Percentiles rank a stretch among this genome's conserved stretches.
Conservation (phyloP, 2,329 filamentous ascomycete genomes). For the Diaporthe citriasiana region DNA sequence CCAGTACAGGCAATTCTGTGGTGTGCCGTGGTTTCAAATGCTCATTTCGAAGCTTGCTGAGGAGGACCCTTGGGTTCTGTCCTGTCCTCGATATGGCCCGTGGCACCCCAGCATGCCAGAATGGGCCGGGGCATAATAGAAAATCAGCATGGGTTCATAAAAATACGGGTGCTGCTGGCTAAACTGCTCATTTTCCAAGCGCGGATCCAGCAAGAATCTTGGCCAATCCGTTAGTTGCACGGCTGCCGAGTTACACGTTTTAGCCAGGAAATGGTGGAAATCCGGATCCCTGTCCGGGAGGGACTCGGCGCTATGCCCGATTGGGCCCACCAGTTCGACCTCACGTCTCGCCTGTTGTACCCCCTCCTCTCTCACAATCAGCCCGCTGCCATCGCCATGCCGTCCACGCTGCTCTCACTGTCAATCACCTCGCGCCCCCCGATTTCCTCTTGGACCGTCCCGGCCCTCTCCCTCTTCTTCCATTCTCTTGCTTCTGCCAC, state of each 20-base stretch:
- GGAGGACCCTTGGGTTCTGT: conserved; percentile 25
- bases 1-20: conserved; percentile 2
- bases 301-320: background rate
- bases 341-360: conserved; percentile 37
- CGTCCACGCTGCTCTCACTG: conserved; percentile 33
- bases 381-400: conserved; percentile 28
- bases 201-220: background rate
- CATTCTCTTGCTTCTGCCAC: conserved; percentile 28
- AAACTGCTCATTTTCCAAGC: background rate
- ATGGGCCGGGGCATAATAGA: conserved; percentile 14
- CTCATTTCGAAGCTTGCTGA: conserved; percentile 22
- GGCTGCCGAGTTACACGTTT: background rate
- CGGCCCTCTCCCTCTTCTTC: conserved; percentile 42
- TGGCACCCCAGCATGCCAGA: conserved; percentile 9
- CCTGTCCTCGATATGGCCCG: conserved; percentile 30
- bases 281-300: conserved; percentile 22
- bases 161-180: conserved; percentile 13
- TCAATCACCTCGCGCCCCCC: conserved; percentile 39
- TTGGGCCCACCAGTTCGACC: conserved; percentile 29
- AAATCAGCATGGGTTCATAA: conserved; percentile 1
- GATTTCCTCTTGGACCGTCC: conserved; percentile 34
- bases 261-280: background rate
- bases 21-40: conserved; percentile 11
- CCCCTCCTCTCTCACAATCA: conserved; percentile 5
- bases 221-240: conserved; percentile 15